Base-by-base conservation (phyloP, 2,329 filamentous ascomycete species). In the Colletotrichum paranaense region DNA sequence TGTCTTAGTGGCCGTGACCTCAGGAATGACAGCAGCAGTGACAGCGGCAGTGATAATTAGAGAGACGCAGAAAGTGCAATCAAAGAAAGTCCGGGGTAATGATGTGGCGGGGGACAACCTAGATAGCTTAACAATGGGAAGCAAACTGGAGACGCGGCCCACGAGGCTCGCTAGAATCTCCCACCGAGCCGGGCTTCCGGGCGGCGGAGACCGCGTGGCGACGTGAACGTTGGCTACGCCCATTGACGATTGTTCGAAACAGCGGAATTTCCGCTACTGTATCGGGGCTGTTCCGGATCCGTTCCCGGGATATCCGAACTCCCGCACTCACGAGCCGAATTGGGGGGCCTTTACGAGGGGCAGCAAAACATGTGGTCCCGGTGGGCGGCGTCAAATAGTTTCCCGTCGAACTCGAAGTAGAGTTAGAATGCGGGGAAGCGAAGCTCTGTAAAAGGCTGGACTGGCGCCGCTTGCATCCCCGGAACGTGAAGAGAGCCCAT, bases 391-490 rank as follows among this genome's bases (percentile, higher is more conserved):
- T 38, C 22, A 49, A 24, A 35, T 56, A 46, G 16, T 30, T 59
- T 35, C 32, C 32, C 58, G 58, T 28, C 16, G 22, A 24, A 22
- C 11, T 58, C 26, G 30, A 14, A 16, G 24, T 16, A 9, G 19
- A 32, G 56, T 71, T 42, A 56, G 24, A 46, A 38, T 42, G 62
- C 62, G 68, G 68, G 56, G 62, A 49, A 67, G 55, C 24, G 12
- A 52, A 66, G 55, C 62, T 66, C 55, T 71, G 58, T 67, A 67
- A 71, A 71, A 66, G 68, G 55, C 62, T 30, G 55, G 56, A 67
- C 38, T 59, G 46, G 53, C 67, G 60, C 67, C 28, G 30, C 30
- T 59, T 38, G 56, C 56, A 12, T 58, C 12, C n/a, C 30, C 12
- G 30, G 19, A 24, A 28, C 8, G 11, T 22, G 30, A 32, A 30